Evolutionary conservation across 139 green algal species (phyloP).

Genomic region (Medakamo hakoo): DNA sequence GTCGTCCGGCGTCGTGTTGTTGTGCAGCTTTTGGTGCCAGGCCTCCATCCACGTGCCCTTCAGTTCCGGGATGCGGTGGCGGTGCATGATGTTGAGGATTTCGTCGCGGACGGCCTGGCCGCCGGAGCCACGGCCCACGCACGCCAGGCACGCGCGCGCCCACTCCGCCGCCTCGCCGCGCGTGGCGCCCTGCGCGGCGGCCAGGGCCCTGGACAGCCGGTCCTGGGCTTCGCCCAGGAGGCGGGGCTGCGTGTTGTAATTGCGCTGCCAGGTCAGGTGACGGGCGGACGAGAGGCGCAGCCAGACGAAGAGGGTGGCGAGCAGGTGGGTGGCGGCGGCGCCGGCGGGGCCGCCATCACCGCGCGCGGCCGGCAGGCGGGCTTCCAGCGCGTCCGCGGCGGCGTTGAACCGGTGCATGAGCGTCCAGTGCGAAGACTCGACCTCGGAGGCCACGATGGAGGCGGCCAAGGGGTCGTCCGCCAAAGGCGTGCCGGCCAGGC

Average conservation of each 20-base stretch:
- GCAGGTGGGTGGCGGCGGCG: slow-evolving; percentile 11
- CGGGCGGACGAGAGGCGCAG: slow-evolving; percentile 79
- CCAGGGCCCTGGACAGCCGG: slow-evolving; percentile 69
- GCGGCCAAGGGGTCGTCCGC: slow-evolving; percentile 37
- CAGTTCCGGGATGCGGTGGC: slow-evolving; percentile 63
- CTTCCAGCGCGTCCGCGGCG: slow-evolving; percentile 59
- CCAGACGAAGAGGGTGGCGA: slow-evolving; percentile 78
- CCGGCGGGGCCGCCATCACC: neutral
- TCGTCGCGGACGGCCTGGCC: slow-evolving; percentile 93
- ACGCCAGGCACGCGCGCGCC: slow-evolving; percentile 67
- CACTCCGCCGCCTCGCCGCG: slow-evolving; percentile 70
- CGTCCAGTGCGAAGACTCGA: slow-evolving; percentile 57
- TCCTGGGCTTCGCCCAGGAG: slow-evolving; percentile 77
- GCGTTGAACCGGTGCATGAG: slow-evolving; percentile 96
- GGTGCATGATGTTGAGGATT: slow-evolving; percentile 98
- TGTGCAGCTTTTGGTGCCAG: slow-evolving; percentile 90
- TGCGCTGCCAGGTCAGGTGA: slow-evolving; percentile 97
- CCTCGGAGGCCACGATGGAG: slow-evolving; percentile 64
- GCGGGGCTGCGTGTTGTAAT: slow-evolving; percentile 99
- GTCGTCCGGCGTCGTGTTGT: slow-evolving; percentile 96
- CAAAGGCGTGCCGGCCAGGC: neutral
- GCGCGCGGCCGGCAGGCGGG: slow-evolving; percentile 16
- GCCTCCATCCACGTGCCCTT: slow-evolving; percentile 91
- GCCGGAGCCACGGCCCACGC: slow-evolving; percentile 82
- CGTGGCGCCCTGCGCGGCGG: slow-evolving; percentile 23